Evolutionary conservation across 148 eudicot species (phyloP).

Genomic region (Chenopodium quinoa): DNA sequence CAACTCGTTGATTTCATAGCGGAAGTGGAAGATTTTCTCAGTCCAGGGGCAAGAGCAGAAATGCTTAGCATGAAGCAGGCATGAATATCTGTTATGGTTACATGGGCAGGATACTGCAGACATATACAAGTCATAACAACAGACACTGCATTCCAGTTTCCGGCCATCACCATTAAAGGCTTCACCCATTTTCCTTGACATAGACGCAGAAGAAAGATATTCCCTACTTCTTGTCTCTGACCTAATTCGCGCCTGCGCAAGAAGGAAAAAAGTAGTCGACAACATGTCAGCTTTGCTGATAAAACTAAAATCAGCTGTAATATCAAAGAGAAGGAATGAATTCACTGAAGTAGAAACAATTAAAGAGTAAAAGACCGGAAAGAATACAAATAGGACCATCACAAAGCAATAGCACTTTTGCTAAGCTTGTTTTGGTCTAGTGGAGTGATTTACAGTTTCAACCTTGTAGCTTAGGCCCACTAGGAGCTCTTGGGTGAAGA

Average conservation of each 20-base stretch:
- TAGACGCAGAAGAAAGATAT: conserved; percentile 47
- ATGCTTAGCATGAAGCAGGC: conserved; percentile 62
- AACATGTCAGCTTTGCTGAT: background rate
- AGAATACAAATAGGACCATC: background rate
- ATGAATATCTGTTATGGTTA: conserved; percentile 50
- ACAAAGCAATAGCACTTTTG: background rate
- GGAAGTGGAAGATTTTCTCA: conserved; percentile 43
- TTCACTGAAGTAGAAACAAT: background rate
- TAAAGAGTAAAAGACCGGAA: background rate
- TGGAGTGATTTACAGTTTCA: background rate
- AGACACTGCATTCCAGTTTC: conserved; percentile 59
- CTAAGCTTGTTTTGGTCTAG: background rate
- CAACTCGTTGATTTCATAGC: conserved; percentile 47
- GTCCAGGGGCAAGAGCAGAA: conserved; percentile 71
- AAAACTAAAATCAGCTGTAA: background rate
- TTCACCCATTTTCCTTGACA: conserved; percentile 43
- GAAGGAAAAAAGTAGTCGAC: background rate
- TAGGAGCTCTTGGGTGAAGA: background rate
- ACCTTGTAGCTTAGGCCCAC: background rate
- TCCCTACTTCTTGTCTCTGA: conserved; percentile 49
- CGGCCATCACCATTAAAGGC: conserved; percentile 31
- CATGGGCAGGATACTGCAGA: conserved; percentile 71
- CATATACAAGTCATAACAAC: conserved; percentile 56
- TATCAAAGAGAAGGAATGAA: background rate
- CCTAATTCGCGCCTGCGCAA: conserved; percentile 48